Conservation (phyloP, 139 green algal genomes). For the Mesotaenium endlicherianum region DNA sequence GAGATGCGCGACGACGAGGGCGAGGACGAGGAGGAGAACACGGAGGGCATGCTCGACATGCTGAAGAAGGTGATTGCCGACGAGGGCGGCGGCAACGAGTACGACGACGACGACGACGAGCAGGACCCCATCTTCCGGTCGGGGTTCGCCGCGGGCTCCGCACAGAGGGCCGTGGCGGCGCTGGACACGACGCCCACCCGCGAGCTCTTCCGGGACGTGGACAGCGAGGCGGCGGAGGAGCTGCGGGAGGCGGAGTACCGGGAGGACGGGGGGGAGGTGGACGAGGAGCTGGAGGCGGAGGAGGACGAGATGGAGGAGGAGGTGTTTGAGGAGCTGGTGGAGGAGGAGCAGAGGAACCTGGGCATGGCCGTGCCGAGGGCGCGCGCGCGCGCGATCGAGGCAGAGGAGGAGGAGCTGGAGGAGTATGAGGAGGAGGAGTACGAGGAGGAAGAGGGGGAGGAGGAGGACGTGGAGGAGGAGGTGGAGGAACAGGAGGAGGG, state of each 20-base stretch:
- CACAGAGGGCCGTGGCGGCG: too few species aligned
- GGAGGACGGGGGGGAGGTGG: conserved; percentile 14
- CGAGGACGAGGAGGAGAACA: conserved; percentile 4
- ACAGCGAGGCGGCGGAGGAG: background rate
- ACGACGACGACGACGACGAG: background rate
- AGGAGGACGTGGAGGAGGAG: conserved; percentile 16
- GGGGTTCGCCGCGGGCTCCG: too few species aligned
- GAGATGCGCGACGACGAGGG: background rate
- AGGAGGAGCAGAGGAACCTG: conserved; percentile 8
- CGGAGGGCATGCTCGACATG: too few species aligned
- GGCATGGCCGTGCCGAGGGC: background rate
- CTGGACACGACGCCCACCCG: too few species aligned
- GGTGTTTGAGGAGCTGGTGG: background rate
- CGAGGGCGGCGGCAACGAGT: background rate
- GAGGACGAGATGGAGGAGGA: conserved; percentile 12
- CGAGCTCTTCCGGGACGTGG: too few species aligned
- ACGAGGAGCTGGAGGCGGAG: conserved; percentile 6
- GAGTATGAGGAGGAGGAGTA: conserved; percentile 9
- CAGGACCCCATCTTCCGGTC: too few species aligned
- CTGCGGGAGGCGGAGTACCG: conserved; percentile 7
- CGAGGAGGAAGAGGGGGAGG: conserved; percentile 19
- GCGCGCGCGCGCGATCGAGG: background rate
- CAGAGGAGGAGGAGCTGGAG: background rate
- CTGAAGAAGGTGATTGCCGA: too few species aligned
- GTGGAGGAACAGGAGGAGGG: conserved; percentile 13